Evolutionary conservation across 805 yeast genomes (phyloP).

Genomic region (Nakazawaea laoshanensis): DNA sequence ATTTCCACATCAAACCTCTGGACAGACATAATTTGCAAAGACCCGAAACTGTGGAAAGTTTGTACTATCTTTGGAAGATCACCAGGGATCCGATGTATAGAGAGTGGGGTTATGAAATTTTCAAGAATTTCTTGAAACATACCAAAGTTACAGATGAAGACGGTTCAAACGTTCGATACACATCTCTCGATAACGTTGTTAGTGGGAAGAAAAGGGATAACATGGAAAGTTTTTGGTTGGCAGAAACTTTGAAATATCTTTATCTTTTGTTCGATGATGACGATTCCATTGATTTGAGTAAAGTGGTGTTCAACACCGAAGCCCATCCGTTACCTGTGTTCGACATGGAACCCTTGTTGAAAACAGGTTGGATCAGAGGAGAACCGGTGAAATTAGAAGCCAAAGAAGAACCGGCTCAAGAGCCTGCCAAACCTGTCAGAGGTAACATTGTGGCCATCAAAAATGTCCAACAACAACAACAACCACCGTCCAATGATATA

Average conservation of each 20-base stretch:
- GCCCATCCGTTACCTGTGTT: conserved; percentile 89
- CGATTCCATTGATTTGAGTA: conserved; percentile 52
- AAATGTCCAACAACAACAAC: no score
- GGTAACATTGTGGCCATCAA: no score
- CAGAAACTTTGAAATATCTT: conserved; percentile 85
- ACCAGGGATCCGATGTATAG: conserved; percentile 78
- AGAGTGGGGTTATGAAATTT: conserved; percentile 85
- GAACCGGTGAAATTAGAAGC: neutral
- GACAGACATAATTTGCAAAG: conserved; percentile 86
- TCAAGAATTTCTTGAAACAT: conserved; percentile 57
- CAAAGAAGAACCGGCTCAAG: conserved; percentile 1
- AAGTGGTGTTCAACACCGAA: conserved; percentile 81
- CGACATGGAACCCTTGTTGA: conserved; percentile 38
- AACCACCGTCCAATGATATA: no score
- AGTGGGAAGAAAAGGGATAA: conserved; percentile 50
- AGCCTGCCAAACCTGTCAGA: no score
- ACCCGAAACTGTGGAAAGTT: conserved; percentile 89
- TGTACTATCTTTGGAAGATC: conserved; percentile 70
- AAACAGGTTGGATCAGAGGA: conserved; percentile 55
- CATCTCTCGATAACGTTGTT: conserved; percentile 63
- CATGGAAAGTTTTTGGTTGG: conserved; percentile 89
- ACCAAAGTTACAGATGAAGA: conserved; percentile 43
- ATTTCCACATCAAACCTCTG: conserved; percentile 57
- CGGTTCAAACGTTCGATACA: conserved; percentile 44
- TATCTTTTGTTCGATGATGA: conserved; percentile 59